These are phyloP conservation scores for Penicillium flavigenum DNA, from an alignment of 495 filamentous ascomycete species.

Conservation along the genomic window DNA sequence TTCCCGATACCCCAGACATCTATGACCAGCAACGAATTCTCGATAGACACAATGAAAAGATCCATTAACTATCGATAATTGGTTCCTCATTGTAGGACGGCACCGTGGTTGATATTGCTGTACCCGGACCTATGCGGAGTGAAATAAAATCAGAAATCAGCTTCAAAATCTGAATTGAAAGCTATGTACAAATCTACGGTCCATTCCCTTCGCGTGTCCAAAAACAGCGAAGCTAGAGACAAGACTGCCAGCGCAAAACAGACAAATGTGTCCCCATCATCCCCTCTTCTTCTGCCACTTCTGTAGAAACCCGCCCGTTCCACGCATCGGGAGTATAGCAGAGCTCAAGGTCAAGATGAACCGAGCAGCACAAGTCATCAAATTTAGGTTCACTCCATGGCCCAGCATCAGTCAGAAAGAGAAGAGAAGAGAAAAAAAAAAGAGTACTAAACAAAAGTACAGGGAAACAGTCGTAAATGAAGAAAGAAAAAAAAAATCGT, in stretches of 20 bases:
- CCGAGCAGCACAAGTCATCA: conserved; percentile 15
- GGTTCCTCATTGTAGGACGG: neutral
- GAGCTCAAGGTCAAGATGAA: conserved; percentile 5
- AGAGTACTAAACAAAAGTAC: conserved; percentile 16
- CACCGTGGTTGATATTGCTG: neutral
- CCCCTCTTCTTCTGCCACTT: neutral
- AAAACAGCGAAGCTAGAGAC: conserved; percentile 8
- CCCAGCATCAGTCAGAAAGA: conserved; percentile 12
- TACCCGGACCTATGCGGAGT: neutral
- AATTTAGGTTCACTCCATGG: conserved; percentile 10
- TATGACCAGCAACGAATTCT: conserved; percentile 8
- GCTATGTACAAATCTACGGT: conserved; percentile 29
- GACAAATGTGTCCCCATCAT: neutral
- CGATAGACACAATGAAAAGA: conserved; percentile 3
- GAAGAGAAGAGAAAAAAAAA: conserved; percentile 10
- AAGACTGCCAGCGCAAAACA: neutral
- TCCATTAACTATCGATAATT: neutral
- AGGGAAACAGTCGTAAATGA: conserved; percentile 23
- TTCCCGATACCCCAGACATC: conserved; percentile 10
- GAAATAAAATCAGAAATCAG: conserved; percentile 11
- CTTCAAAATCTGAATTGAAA: conserved; percentile 27
- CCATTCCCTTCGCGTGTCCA: conserved; percentile 1
- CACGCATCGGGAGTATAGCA: conserved; percentile 6
- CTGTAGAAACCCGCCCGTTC: neutral
- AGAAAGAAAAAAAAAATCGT: conserved; percentile 12